These are phyloP conservation scores for Zizania palustris DNA, from an alignment of 202 grass and related monocot genomes.

Conservation along the genomic window DNA sequence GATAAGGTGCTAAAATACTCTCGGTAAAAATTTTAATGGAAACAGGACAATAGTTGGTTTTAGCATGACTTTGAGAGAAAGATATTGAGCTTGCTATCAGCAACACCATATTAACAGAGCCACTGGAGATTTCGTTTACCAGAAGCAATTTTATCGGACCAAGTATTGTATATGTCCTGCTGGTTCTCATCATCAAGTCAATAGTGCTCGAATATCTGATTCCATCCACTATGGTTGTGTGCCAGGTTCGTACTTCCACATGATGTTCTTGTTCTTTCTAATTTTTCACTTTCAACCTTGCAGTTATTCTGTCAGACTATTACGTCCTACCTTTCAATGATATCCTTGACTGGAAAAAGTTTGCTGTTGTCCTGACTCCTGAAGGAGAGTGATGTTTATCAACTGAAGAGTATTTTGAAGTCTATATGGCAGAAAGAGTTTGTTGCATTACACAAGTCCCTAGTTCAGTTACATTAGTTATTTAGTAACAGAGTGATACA, in stretches of 20 bases:
- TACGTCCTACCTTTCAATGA: conserved; percentile 70
- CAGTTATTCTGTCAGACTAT: conserved; percentile 75
- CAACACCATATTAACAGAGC: conserved; percentile 89
- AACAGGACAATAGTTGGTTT: conserved; percentile 80
- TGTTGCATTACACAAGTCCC: conserved; percentile 46
- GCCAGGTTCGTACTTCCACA: conserved; percentile 29
- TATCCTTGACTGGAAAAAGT: conserved; percentile 64
- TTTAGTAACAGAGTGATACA: conserved; percentile 9
- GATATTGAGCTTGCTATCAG: conserved; percentile 89
- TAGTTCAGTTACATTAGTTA: conserved; percentile 44
- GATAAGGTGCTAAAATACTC: background rate
- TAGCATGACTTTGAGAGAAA: conserved; percentile 84
- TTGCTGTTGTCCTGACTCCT: conserved; percentile 63
- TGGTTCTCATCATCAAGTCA: conserved; percentile 56
- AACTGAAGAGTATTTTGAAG: conserved; percentile 57
- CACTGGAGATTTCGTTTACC: conserved; percentile 82
- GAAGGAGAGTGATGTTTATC: conserved; percentile 64
- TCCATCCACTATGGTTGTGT: conserved; percentile 58
- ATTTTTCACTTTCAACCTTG: conserved; percentile 32
- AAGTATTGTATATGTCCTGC: conserved; percentile 56
- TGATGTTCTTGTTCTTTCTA: background rate
- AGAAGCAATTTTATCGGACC: conserved; percentile 53
- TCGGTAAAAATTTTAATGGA: conserved; percentile 18
- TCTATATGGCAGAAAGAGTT: conserved; percentile 52
- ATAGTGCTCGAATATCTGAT: conserved; percentile 62